Evolutionary conservation across 768 basidiomycete genomes (phyloP).

Genomic region (Hortiboletus flavorubellus): DNA sequence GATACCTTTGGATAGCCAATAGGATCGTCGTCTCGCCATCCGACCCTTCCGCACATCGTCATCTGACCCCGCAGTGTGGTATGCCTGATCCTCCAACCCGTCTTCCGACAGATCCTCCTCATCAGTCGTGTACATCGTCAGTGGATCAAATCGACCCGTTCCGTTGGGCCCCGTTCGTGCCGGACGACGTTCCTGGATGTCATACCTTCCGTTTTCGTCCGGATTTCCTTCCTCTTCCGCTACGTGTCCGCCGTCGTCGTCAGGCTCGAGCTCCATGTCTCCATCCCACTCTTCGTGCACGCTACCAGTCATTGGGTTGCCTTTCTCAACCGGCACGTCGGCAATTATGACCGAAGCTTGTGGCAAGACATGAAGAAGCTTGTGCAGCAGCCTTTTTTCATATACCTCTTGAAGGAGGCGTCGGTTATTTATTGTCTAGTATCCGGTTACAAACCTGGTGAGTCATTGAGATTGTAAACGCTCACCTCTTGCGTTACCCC

Average conservation of each 20-base stretch:
- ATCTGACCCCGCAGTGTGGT: conserved; percentile 22
- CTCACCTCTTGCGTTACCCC: conserved; percentile 81
- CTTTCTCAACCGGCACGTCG: conserved; percentile 18
- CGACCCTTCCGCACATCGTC: conserved; percentile 17
- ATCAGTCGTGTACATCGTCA: conserved; percentile 51
- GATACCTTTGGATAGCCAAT: conserved; percentile 57
- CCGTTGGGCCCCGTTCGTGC: conserved; percentile 44
- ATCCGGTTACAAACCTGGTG: neutral
- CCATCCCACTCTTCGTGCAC: conserved; percentile 40
- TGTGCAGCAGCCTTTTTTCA: conserved; percentile 54
- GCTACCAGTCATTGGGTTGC: conserved; percentile 18
- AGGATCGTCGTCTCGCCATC: conserved; percentile 38
- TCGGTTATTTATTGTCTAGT: conserved; percentile 72
- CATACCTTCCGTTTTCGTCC: conserved; percentile 60
- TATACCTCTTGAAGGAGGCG: conserved; percentile 67
- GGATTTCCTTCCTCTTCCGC: conserved; percentile 23
- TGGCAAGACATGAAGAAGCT: conserved; percentile 45
- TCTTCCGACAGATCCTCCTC: conserved; percentile 36
- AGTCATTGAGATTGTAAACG: neutral
- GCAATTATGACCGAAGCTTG: conserved; percentile 16
- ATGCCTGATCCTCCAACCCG: conserved; percentile 27
- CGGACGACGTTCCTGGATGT: conserved; percentile 46
- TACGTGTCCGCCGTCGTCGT: conserved; percentile 14
- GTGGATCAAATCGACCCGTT: conserved; percentile 29
- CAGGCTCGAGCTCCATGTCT: conserved; percentile 32